Conservation (phyloP, 306 rosid genomes). For the Begonia peltatifolia region DNA sequence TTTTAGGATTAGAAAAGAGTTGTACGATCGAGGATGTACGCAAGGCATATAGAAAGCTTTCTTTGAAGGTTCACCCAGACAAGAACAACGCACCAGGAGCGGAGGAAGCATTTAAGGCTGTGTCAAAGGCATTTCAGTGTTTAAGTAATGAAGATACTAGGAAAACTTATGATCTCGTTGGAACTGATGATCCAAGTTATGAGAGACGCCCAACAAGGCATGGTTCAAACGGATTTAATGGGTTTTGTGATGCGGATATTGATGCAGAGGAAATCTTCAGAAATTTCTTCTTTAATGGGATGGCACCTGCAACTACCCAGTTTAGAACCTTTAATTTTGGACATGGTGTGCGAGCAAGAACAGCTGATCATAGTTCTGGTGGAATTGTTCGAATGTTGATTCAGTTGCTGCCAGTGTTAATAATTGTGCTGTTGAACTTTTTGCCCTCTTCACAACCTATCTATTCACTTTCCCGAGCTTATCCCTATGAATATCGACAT, state of each 20-base stretch:
- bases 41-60: conserved; percentile 68
- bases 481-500: conserved; percentile 54
- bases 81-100: conserved; percentile 89
- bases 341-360: conserved; percentile 46
- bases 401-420: conserved; percentile 64
- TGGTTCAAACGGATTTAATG: conserved; percentile 32
- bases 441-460: conserved; percentile 77
- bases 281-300: conserved; percentile 86
- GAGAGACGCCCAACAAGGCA: conserved; percentile 44
- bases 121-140: conserved; percentile 92
- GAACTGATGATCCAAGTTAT: conserved; percentile 54
- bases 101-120: conserved; percentile 80
- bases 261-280: conserved; percentile 88
- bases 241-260: conserved; percentile 62
- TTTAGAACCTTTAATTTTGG: conserved; percentile 78
- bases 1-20: conserved; percentile 74
- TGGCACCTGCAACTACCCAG: conserved; percentile 56
- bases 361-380: conserved; percentile 43
- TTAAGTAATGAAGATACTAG: conserved; percentile 53
- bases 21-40: conserved; percentile 74
- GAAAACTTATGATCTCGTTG: conserved; percentile 57
- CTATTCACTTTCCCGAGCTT: conserved; percentile 35
- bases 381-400: conserved; percentile 47
- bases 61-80: conserved; percentile 92
- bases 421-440: conserved; percentile 52